Evolutionary conservation across 2,329 filamentous ascomycete genomes (phyloP).

Genomic region (Alternaria metachromatica): DNA sequence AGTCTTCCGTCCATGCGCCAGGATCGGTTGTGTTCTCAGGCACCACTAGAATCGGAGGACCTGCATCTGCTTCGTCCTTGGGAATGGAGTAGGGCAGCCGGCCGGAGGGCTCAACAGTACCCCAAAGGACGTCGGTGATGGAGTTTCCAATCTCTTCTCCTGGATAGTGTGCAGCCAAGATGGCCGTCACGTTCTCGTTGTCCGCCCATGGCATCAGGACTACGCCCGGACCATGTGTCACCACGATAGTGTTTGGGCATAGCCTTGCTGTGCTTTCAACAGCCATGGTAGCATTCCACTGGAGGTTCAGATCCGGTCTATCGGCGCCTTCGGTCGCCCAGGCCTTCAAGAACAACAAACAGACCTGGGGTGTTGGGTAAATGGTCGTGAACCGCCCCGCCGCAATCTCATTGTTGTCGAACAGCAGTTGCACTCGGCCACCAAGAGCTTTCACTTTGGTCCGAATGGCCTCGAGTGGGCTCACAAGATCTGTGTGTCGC

Average conservation of each 20-base stretch:
- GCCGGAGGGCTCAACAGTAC: slow-evolving; percentile 76
- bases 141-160: slow-evolving; percentile 51
- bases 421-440: slow-evolving; percentile 55
- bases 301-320: slow-evolving; percentile 46
- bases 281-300: slow-evolving; percentile 50
- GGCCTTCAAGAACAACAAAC: slow-evolving; percentile 64
- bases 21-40: slow-evolving; percentile 40
- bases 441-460: slow-evolving; percentile 28
- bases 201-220: slow-evolving; percentile 51
- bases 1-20: slow-evolving; percentile 56
- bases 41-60: slow-evolving; percentile 39
- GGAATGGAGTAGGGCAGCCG: slow-evolving; percentile 87
- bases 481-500: slow-evolving; percentile 48
- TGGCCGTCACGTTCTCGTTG: slow-evolving; percentile 50
- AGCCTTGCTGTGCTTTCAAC: slow-evolving; percentile 52
- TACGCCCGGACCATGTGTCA: slow-evolving; percentile 51
- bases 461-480: slow-evolving; percentile 53
- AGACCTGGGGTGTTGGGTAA: slow-evolving; percentile 52
- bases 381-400: slow-evolving; percentile 28
- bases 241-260: slow-evolving; percentile 60
- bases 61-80: slow-evolving; percentile 71
- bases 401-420: slow-evolving; percentile 48
- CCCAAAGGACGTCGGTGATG: slow-evolving; percentile 65
- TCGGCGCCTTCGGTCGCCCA: slow-evolving; percentile 56
- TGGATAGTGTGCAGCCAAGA: slow-evolving; percentile 50